phyloP scores from a whole-genome alignment of 176 grass and related monocot genomes.

The Tillandsia fasciculata region DNA sequence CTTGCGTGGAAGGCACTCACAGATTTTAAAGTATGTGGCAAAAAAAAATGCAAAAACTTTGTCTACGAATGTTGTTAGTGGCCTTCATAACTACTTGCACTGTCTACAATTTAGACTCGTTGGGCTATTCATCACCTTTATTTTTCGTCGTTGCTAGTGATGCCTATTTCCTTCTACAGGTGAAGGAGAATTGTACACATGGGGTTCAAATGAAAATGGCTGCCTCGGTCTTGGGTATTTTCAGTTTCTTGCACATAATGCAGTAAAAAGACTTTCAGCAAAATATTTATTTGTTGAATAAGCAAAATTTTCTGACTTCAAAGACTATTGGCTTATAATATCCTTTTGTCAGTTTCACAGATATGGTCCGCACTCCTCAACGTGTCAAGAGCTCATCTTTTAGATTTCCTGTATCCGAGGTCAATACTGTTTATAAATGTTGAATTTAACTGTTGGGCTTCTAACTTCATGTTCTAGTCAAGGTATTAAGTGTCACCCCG shows the following conservation, averaged over 20 bases:
- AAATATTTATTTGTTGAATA: background rate
- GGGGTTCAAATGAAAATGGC: conserved; percentile 99
- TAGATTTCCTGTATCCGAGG: conserved; percentile 65
- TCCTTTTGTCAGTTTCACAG: conserved; percentile 45
- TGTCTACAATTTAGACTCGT: background rate
- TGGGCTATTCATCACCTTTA: background rate
- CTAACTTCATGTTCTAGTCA: background rate
- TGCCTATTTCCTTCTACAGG: conserved; percentile 30
- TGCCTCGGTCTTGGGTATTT: conserved; percentile 94
- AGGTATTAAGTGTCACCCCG: too few species aligned
- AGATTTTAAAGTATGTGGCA: background rate
- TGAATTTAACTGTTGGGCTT: background rate
- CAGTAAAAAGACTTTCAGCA: background rate
- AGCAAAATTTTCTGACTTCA: background rate
- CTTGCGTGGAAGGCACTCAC: too few species aligned
- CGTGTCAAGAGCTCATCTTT: conserved; percentile 52
- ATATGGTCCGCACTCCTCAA: conserved; percentile 59
- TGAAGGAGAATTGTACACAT: conserved; percentile 62
- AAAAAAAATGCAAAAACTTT: conserved; percentile 1
- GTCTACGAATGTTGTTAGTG: background rate
- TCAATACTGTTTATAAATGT: conserved; percentile 20
- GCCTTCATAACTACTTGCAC: background rate
- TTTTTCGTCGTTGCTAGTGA: background rate
- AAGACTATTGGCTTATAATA: conserved; percentile 12
- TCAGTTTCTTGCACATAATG: background rate